Conservation (phyloP, 176 grass and related monocot species). For the Oryza brachyantha region DNA sequence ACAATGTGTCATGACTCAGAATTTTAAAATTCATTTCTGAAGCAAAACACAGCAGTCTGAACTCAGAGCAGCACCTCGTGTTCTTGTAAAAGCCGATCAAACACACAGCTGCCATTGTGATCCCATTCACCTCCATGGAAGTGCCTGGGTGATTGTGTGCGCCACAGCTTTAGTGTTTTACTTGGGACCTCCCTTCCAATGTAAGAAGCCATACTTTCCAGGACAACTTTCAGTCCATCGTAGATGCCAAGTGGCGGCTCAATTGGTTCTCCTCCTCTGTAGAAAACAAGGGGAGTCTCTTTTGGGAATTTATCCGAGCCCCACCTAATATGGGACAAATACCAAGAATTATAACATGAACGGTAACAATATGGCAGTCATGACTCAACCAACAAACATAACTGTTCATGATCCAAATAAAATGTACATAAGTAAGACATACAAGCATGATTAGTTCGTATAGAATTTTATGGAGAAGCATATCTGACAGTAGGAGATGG, state of each 20-base stretch:
- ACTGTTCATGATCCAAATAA: not conserved
- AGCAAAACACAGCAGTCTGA: not conserved
- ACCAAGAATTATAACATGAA: conserved; percentile 9
- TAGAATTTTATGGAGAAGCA: not conserved
- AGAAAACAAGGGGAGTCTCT: conserved; percentile 88
- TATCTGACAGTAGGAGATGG: not conserved
- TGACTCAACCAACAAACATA: not conserved
- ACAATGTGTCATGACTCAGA: not conserved
- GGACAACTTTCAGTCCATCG: conserved; percentile 63
- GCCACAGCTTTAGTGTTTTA: conserved; percentile 76
- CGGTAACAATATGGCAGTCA: not conserved
- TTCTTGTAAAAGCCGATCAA: conserved; percentile 55
- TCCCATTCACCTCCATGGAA: conserved; percentile 93
- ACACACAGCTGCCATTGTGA: conserved; percentile 82
- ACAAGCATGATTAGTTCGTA: not conserved
- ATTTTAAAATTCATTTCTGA: not conserved
- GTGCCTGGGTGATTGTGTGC: conserved; percentile 84
- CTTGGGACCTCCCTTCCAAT: conserved; percentile 74
- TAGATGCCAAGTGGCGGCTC: conserved; percentile 64
- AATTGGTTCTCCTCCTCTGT: conserved; percentile 64
- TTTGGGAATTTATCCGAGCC: conserved; percentile 81
- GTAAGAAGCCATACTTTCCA: conserved; percentile 74
- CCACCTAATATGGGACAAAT: conserved; percentile 59
- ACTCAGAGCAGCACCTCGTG: conserved; percentile 44
- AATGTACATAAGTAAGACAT: not conserved